These are phyloP conservation scores for Allium fistulosum DNA, from an alignment of 106 monocot genomes.

Conservation along the genomic window DNA sequence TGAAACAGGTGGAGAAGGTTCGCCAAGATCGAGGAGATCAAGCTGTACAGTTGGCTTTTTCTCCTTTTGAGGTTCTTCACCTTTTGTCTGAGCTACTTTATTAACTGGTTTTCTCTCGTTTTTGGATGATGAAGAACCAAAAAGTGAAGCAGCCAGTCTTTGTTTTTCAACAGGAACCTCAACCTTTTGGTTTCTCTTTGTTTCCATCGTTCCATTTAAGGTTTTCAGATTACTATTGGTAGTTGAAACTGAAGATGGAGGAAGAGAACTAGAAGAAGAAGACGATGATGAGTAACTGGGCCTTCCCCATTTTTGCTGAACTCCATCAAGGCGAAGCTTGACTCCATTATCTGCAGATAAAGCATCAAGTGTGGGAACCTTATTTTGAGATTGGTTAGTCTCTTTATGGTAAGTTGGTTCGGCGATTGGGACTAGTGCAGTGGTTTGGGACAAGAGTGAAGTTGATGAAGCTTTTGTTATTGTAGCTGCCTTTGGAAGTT, in stretches of 20 bases:
- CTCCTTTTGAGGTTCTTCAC: constrained; percentile 23
- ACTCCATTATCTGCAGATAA: constrained; percentile 38
- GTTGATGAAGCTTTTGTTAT: constrained; percentile 13
- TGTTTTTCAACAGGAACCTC: constrained; percentile 91
- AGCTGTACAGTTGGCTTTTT: constrained; percentile 14
- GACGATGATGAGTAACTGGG: constrained; percentile 71
- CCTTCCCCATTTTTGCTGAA: constrained; percentile 92
- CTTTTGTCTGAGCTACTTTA: constrained; percentile 17
- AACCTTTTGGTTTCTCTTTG: constrained; percentile 34
- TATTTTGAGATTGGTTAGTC: constrained; percentile 15
- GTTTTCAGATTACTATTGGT: constrained; percentile 18
- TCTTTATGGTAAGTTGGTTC: constrained; percentile 39
- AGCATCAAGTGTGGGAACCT: constrained; percentile 10
- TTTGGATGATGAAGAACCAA: constrained; percentile 61
- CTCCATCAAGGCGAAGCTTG: constrained; percentile 74
- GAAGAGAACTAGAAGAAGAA: constrained; percentile 10
- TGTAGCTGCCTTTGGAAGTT: constrained; percentile 63
- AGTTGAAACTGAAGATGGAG: constrained; percentile 5
- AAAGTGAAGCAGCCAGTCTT: constrained; percentile 82
- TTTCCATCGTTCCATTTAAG: constrained; percentile 46
- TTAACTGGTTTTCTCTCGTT: constrained; percentile 42
- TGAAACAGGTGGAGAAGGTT: constrained; percentile 10
- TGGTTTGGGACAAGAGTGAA: constrained; percentile 15
- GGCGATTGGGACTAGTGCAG: constrained; percentile 44
- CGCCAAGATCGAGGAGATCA: constrained; percentile 87